Conservation (phyloP, 1,139 yeast genomes). For the Saccharomyces hybrid region DNA sequence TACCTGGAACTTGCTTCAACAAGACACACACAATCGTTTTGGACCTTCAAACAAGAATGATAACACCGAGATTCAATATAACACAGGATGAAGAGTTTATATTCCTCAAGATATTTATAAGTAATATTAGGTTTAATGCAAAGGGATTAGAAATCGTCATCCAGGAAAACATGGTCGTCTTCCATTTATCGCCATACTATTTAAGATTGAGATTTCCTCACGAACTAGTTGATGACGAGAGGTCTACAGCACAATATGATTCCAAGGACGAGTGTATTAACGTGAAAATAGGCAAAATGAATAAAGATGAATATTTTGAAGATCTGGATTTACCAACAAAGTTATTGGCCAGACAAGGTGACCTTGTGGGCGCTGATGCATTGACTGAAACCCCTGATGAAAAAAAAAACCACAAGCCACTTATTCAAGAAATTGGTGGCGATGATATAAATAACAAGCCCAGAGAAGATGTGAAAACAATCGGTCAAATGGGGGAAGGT, state of each 20-base stretch:
- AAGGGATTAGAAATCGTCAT: constrained; percentile 69
- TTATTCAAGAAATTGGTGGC: constrained; percentile 56
- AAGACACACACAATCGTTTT: neutral
- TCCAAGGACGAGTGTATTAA: constrained; percentile 45
- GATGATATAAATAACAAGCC: constrained; percentile 9
- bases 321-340: constrained; percentile 82
- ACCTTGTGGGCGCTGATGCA: constrained; percentile 30
- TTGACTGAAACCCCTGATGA: neutral
- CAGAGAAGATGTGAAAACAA: constrained; percentile 15
- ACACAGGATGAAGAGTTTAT: constrained; percentile 71
- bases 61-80: constrained; percentile 78
- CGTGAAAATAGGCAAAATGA: constrained; percentile 52
- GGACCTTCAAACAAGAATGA: constrained; percentile 41
- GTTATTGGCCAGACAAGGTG: constrained; percentile 59
- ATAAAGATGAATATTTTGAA: constrained; percentile 63
- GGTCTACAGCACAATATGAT: constrained; percentile 53
- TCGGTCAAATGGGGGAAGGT: constrained; percentile 46
- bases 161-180: constrained; percentile 64
- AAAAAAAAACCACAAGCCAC: constrained; percentile 32
- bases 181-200: constrained; percentile 81
- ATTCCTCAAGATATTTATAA: constrained; percentile 49
- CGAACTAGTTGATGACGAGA: constrained; percentile 58
- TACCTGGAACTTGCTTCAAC: neutral
- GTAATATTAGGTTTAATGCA: constrained; percentile 62
- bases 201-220: constrained; percentile 71